A percentile compares a stretch with the other conserved stretches of the same genome.
Conservation (phyloP, 306 rosid genomes). For the Comarum palustre region DNA sequence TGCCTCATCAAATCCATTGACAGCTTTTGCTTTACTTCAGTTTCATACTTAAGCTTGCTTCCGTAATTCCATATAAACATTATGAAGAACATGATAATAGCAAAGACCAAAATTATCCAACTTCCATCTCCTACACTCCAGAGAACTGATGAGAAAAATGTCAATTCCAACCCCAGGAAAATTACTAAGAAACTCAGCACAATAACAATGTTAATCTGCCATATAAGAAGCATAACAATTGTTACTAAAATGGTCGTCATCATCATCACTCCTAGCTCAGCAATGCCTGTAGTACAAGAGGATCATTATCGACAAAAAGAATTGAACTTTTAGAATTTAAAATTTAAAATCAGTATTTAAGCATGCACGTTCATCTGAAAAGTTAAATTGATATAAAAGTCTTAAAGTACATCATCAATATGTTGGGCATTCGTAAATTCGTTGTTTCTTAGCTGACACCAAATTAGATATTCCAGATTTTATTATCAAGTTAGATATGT, state of each 20-base stretch:
- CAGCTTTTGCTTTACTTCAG: constrained; percentile 87
- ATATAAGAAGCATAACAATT: constrained; percentile 95
- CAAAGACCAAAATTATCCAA: constrained; percentile 90
- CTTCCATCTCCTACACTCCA: constrained; percentile 89
- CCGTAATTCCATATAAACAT: constrained; percentile 93
- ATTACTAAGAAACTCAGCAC: constrained; percentile 61
- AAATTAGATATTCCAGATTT: not conserved
- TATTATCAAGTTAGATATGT: not conserved
- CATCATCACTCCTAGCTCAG: constrained; percentile 99
- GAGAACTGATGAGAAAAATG: constrained; percentile 87
- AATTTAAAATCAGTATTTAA: not conserved
- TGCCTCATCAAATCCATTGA: constrained; percentile 83
- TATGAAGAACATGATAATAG: constrained; percentile 67
- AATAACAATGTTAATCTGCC: constrained; percentile 79
- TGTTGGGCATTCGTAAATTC: not conserved
- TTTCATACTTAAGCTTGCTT: constrained; percentile 94
- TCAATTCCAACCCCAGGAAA: constrained; percentile 82
- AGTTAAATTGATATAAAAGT: not conserved
- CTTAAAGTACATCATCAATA: not conserved
- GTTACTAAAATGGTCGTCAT: constrained; percentile 87
- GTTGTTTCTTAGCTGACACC: not conserved
- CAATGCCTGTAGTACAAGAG: constrained; percentile 75
- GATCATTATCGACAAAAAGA: constrained; percentile 23
- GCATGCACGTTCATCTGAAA: constrained; percentile 4
- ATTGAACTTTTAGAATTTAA: not conserved